Evolutionary conservation across 768 basidiomycete species (phyloP), one percentile per base, ranked within the genome.

Genomic region (Udeniomyces megalosporus): DNA sequence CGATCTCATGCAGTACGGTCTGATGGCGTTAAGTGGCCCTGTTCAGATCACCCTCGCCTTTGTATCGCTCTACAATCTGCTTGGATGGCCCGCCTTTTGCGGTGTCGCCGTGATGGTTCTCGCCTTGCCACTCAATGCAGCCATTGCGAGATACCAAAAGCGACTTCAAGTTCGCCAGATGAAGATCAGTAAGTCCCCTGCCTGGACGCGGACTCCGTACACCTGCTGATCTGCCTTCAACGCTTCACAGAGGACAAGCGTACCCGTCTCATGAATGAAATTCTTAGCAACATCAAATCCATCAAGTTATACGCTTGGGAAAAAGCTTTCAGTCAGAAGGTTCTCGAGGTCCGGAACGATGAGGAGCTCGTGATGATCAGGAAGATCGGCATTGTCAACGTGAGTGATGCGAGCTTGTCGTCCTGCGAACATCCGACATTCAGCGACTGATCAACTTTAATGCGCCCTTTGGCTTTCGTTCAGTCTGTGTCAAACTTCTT

Each of bases 41-140:
- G 80, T 88, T 70, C 90, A 90, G 78, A 88, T 96, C 66, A 80
- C 77, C 2, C 77, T 96, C 10, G 93, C 93, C 0, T 95, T 96
- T 70, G 73, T 93, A 28, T 90, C 87, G 2, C 78, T 97, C 14
- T 63, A 63, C 56, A 63, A 63, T 65, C 81, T 97, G 22, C 80
- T 96, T 29, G 92, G 90, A 6, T 92, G 88, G 88, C 79, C 87
- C 8, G 85, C 88, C 0, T 60, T 68, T 35, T 67, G 66, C 48
- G 70, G 69, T n/a, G 69, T 70, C 22, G 68, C 63, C 29, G 68
- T 71, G 48, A 70, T 73, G 71, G 14, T 74, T 44, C 60, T 67
- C 1, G 62, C 61, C 2, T 66, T 73, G 38, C 71, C 72, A 12
- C 32, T 71, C 47, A 72, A 71, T 42, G 68, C 68, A 2, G 26